Percentiles rank a stretch among this genome's conserved stretches.
Evolutionary conservation across 2,329 filamentous ascomycete genomes (phyloP).

Genomic region (Fusarium liriodendri): DNA sequence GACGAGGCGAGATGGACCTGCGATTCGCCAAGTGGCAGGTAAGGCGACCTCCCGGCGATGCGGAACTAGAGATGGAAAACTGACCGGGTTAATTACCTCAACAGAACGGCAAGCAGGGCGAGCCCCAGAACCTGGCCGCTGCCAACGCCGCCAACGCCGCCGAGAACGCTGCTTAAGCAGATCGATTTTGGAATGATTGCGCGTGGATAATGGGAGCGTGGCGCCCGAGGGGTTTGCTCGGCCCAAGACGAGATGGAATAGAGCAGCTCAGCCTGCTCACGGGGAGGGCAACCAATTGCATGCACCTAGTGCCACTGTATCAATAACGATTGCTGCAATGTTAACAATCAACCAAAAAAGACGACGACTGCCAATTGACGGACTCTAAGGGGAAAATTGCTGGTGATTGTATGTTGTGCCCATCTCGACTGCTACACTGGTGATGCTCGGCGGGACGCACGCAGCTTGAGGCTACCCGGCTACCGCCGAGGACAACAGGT

Average conservation of each 20-base stretch:
- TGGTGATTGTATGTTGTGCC: slow-evolving; percentile 15
- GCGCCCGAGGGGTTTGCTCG: slow-evolving; percentile 31
- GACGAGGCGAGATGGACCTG: slow-evolving; percentile 88
- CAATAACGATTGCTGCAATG: slow-evolving; percentile 49
- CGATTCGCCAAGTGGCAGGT: slow-evolving; percentile 97
- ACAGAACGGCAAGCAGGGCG: slow-evolving; percentile 97
- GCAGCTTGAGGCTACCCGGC: slow-evolving; percentile 37
- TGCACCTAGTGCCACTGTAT: slow-evolving; percentile 47
- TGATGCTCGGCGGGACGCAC: slow-evolving; percentile 21
- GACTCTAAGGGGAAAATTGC: neutral
- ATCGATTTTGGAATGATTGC: slow-evolving; percentile 30
- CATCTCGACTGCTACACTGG: slow-evolving; percentile 3
- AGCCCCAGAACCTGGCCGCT: slow-evolving; percentile 76
- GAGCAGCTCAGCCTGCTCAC: slow-evolving; percentile 28
- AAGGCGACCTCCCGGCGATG: slow-evolving; percentile 41
- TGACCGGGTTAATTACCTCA: slow-evolving; percentile 50
- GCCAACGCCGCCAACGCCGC: slow-evolving; percentile 60
- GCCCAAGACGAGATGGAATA: slow-evolving; percentile 33
- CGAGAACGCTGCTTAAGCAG: slow-evolving; percentile 52
- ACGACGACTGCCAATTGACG: slow-evolving; percentile 25
- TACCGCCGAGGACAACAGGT: slow-evolving; percentile 36
- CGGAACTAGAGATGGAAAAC: slow-evolving; percentile 18
- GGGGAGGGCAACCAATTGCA: slow-evolving; percentile 37
- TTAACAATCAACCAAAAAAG: slow-evolving; percentile 41
- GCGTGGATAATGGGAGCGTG: slow-evolving; percentile 39